Base-by-base conservation (phyloP, 768 basidiomycete genomes). In the Mycena polygramma region DNA sequence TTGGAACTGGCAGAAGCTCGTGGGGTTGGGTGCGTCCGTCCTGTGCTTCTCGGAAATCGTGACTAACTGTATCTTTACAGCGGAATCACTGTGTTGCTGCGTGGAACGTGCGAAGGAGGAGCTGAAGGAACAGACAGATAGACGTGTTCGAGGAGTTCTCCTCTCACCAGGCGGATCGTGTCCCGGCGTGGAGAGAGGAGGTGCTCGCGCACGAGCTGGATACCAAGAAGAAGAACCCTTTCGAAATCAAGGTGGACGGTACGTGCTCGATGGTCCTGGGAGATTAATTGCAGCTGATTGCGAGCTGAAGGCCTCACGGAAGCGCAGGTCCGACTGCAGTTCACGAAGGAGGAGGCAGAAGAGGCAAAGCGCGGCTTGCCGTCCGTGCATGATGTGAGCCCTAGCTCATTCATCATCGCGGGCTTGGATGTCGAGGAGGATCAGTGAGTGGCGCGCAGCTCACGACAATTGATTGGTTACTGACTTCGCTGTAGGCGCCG, bases 1-100 rank as follows among this genome's bases (percentile, higher is more conserved):
- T 20, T 77, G 70, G 67, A 72, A 72, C 22, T 72, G 70, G 70
- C 36, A 46, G n/a, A 68, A 68, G 39, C 26, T 68, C 2, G n/a
- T 68, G 4, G 20, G 4, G 0, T 7, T 70, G 1, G 36, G 61
- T 63, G 20, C 20, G 61, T 30, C 30, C 6, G 30, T 30, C 30
- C 6, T 3, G 30, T 30, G 2, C 30, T 2, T 3, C 3, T 30
- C 30, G 30, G 30, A 30, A 6, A 30, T 30, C 6, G 30, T 6
- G 3, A 30, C 30, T 30, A 30, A 30, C 30, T 30, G 6, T 30
- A 30, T 30, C 6, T 30, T 30, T 30, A 30, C 30, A 30, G 30
- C 6, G 30, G 30, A 3, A 30, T 30, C 30, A 30, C 6, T 66
- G 20, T 55, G 65, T 3, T 24, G 49, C 3, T 4, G 46, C 14